Base-by-base conservation (phyloP, 352 stramenopile genomes). In the Phytophthora citricola region DNA sequence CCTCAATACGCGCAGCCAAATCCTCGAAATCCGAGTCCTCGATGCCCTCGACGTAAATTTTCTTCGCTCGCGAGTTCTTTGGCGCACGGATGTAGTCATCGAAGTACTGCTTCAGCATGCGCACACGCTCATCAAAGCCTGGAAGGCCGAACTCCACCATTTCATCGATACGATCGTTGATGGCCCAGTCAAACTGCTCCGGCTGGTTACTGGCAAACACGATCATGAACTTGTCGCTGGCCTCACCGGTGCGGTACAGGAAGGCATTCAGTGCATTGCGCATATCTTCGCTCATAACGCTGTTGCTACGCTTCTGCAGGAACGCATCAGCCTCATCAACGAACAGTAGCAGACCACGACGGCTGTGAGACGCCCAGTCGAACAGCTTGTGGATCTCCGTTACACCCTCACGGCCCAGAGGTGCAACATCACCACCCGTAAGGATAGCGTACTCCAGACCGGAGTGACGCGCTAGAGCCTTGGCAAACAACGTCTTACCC, bases 381-480 rank as follows among this genome's bases (percentile, higher is more conserved):
- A 99, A 99, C n/a, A 99, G 75, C 80, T 98, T 98, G 84, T 99
- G 98, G 72, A 99, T 98, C 90, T 99, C 97, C 31, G 97, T 99
- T 15, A 99, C 97, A 40, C 95, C 97, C 76, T 99, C 97, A 26
- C 83, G 83, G 41, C 97, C 97, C 40, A 99, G 84, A n/a, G 98
- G 97, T 9, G 96, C 97, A 44, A 99, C 97, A 74, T 99, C 98
- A 78, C 97, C 97, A 78, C 97, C 98, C 5, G 97, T 99, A 43
- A 99, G 85, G 75, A 99, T 98, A 39, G 98, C 98, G 81, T 99
- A 99, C 69, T 99, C 98, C 53, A 99, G 79, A 6, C 97, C 97
- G 12, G 95, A 99, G 75, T 98, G 90, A 60, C 92, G 89, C 7
- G 97, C 97, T 27, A 99, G 85, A 47, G 94, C 87, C 79, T 99